Evolutionary conservation across 768 basidiomycete genomes (phyloP).

Genomic region (Tulasnella sp.): DNA sequence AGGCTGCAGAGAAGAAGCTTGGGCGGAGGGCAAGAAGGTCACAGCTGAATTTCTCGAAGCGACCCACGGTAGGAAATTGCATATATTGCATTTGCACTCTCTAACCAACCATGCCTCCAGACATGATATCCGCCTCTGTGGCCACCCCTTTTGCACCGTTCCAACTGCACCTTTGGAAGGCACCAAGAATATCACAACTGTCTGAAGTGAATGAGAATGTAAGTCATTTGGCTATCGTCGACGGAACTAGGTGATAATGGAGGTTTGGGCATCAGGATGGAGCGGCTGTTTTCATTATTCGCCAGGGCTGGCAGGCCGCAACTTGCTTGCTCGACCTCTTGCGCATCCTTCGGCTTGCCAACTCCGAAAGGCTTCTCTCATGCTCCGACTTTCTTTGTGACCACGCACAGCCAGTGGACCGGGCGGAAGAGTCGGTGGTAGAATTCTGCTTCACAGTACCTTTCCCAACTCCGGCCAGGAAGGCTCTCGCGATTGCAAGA

Average conservation of each 20-base stretch:
- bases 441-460: slow-evolving; percentile 15
- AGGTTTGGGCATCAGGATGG: neutral
- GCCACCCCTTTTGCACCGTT: neutral
- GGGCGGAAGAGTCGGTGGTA: neutral
- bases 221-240: neutral
- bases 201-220: neutral
- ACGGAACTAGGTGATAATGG: neutral
- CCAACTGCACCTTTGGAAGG: neutral
- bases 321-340: slow-evolving; percentile 13
- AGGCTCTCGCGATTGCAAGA: neutral
- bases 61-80: neutral
- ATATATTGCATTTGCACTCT: neutral
- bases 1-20: neutral
- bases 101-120: neutral
- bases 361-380: neutral
- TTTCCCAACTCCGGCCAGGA: neutral
- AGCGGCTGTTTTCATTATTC: neutral
- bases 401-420: neutral
- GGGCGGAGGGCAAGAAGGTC: neutral
- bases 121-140: neutral
- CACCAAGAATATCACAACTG: neutral
- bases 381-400: neutral
- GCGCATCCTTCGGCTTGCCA: neutral
- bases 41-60: neutral
- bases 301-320: neutral